Evolutionary conservation across 2,329 filamentous ascomycete species (phyloP).

Genomic region (Zymoseptoria ardabiliae): DNA sequence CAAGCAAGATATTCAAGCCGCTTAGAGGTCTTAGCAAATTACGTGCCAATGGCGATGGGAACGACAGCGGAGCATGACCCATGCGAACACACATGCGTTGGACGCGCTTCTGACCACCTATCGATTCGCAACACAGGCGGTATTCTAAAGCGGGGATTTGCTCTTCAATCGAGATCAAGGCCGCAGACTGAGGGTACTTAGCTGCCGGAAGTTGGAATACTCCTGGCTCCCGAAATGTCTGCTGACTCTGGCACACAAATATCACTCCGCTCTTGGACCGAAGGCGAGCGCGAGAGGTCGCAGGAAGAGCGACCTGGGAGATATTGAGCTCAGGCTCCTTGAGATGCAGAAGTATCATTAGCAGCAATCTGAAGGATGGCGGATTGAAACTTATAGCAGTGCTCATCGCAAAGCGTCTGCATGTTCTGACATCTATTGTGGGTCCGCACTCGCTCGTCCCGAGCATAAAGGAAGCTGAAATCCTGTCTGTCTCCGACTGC

Average conservation of each 20-base stretch:
- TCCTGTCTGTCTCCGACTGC: background rate
- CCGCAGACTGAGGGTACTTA: no score
- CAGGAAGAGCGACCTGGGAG: no score
- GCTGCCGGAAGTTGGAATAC: no score
- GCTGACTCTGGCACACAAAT: no score
- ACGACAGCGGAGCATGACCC: background rate
- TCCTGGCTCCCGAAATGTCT: no score
- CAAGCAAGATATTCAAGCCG: background rate
- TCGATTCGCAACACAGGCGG: background rate
- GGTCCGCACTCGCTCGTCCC: background rate
- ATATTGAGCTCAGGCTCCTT: no score
- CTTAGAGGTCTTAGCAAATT: background rate
- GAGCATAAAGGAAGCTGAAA: background rate
- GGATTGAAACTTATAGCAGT: background rate
- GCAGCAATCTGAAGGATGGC: no score
- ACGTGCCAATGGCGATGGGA: background rate
- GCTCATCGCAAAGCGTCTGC: background rate
- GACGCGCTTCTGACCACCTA: background rate
- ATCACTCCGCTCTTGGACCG: no score
- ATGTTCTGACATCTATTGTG: background rate
- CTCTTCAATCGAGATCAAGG: no score
- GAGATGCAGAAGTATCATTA: no score
- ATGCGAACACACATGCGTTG: background rate
- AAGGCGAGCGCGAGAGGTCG: no score
- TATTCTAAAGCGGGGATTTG: background rate